A percentile compares a stretch with the other conserved stretches of the same genome.
Conservation (phyloP, 352 stramenopile species). For the Phytopythium chamaehyphon region DNA sequence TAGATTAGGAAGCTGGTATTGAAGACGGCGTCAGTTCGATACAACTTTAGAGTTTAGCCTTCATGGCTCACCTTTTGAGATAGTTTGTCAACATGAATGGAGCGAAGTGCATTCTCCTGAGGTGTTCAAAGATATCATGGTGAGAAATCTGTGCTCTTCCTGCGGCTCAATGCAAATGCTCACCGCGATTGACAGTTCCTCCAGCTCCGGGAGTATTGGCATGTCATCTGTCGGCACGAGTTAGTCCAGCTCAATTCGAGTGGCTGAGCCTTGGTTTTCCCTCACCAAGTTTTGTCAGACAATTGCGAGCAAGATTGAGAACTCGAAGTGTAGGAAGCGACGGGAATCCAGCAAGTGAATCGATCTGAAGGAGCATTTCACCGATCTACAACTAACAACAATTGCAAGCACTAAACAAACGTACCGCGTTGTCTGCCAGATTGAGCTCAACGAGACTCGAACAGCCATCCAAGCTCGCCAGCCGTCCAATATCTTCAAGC, state of each 20-base stretch:
- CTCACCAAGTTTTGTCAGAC: constrained; percentile 40
- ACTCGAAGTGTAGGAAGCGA: constrained; percentile 31
- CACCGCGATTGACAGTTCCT: constrained; percentile 55
- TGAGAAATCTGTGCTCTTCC: too few species aligned
- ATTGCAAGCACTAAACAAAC: not conserved
- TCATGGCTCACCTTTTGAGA: constrained; percentile 21
- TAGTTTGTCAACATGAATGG: constrained; percentile 37
- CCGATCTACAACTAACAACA: not conserved
- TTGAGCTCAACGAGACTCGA: constrained; percentile 54
- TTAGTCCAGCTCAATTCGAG: not conserved
- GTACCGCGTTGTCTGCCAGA: constrained; percentile 49
- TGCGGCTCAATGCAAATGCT: not conserved
- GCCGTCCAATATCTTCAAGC: constrained; percentile 17
- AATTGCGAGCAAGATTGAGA: constrained; percentile 49
- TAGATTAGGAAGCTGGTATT: constrained; percentile 37
- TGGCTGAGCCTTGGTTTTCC: too few species aligned
- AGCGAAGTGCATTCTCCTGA: constrained; percentile 48
- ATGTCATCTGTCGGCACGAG: constrained; percentile 30
- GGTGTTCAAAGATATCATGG: not conserved
- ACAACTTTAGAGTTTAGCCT: not conserved
- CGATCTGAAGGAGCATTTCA: constrained; percentile 45
- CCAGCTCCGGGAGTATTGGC: constrained; percentile 30
- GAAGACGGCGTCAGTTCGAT: not conserved
- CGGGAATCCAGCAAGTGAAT: constrained; percentile 38
- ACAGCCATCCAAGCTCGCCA: constrained; percentile 43